Evolutionary conservation across 1,284 basidiomycete genomes (phyloP).

Genomic region (Apiotrichum siamense): DNA sequence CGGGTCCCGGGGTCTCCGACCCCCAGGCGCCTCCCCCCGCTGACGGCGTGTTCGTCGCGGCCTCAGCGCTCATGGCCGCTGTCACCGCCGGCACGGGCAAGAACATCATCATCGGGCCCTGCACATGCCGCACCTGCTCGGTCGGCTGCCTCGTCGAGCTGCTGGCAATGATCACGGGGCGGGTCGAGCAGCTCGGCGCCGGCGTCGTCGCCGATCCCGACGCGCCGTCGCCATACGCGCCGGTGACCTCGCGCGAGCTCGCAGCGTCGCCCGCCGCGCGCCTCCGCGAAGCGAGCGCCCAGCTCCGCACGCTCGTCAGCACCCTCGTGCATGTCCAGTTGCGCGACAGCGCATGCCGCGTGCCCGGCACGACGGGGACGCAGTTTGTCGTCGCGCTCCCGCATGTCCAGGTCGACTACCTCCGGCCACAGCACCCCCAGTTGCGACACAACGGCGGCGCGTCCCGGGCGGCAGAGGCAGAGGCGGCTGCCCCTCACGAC

Average conservation of each 20-base stretch:
- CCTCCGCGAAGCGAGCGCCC: neutral
- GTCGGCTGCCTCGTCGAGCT: neutral
- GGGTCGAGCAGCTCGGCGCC: neutral
- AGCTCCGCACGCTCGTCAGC: neutral
- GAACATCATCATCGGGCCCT: conserved; percentile 1
- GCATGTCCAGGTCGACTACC: neutral
- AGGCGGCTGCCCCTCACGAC: too few species aligned
- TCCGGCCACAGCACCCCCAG: neutral
- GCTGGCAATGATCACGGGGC: neutral
- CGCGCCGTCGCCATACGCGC: neutral
- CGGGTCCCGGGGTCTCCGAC: neutral
- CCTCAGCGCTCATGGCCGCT: neutral
- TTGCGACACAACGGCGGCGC: neutral
- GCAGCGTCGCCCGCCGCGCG: neutral
- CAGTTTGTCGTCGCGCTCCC: neutral
- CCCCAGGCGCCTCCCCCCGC: neutral
- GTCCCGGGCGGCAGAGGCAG: too few species aligned
- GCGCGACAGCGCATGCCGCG: neutral
- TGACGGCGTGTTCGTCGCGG: neutral
- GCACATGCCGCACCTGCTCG: neutral
- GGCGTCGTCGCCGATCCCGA: neutral
- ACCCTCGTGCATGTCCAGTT: neutral
- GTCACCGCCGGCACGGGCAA: neutral
- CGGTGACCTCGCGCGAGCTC: neutral
- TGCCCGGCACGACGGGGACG: neutral